Conservation (phyloP, 495 filamentous ascomycete species). For the Penicillium daleae region DNA sequence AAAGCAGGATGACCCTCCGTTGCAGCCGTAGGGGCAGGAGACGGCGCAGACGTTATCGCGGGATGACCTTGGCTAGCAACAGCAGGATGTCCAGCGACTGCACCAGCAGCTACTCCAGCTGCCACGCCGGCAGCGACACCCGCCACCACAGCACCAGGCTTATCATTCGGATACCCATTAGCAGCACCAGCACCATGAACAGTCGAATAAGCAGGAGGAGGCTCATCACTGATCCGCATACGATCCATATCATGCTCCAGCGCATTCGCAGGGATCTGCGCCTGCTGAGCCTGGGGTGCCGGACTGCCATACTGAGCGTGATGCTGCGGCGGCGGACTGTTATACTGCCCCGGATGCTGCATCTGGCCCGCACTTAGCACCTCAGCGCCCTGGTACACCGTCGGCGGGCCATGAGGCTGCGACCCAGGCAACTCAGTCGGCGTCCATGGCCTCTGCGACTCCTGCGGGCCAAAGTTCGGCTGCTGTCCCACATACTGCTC, state of each 20-base stretch:
- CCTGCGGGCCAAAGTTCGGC: constrained; percentile 45
- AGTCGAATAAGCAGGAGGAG: constrained; percentile 90
- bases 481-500: constrained; percentile 70
- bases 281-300: constrained; percentile 27
- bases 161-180: constrained; percentile 78
- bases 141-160: constrained; percentile 52
- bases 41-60: constrained; percentile 26
- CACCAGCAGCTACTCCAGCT: constrained; percentile 26
- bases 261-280: constrained; percentile 55
- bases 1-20: constrained; percentile 80
- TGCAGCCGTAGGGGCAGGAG: constrained; percentile 43
- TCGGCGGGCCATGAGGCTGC: constrained; percentile 88
- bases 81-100: constrained; percentile 33
- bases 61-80: constrained; percentile 35
- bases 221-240: constrained; percentile 80
- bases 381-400: constrained; percentile 83
- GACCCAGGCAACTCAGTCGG: constrained; percentile 90
- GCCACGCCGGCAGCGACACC: constrained; percentile 25
- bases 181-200: constrained; percentile 58
- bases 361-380: constrained; percentile 42
- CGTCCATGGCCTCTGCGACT: constrained; percentile 82
- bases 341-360: constrained; percentile 36
- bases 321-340: constrained; percentile 29
- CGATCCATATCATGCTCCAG: constrained; percentile 87
- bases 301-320: constrained; percentile 34